Percentiles rank a stretch among this genome's conserved stretches.
phyloP scores from a whole-genome alignment of 441 rosid genomes.

The Adansonia gregorii region DNA sequence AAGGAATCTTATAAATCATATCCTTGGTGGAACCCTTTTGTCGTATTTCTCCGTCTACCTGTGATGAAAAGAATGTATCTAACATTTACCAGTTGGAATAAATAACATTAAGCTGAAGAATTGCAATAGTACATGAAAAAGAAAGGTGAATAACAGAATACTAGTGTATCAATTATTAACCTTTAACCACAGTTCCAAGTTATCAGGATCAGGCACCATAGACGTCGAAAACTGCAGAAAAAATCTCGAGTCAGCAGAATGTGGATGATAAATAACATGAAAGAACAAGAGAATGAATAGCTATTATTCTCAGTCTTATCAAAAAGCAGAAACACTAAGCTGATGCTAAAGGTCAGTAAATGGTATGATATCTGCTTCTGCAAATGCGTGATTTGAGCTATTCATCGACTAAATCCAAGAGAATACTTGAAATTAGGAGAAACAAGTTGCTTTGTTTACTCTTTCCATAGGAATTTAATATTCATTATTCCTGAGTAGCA shows the following conservation, averaged over 20 bases:
- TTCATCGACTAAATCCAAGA: conserved; percentile 11
- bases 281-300: conserved; percentile 3
- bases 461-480: neutral
- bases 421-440: neutral
- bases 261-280: neutral
- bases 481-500: neutral
- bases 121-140: neutral
- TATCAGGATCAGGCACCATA: conserved; percentile 68
- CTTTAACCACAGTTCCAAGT: conserved; percentile 92
- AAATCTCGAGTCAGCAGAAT: conserved; percentile 1
- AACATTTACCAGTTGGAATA: conserved; percentile 7
- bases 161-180: conserved; percentile 52
- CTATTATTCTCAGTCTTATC: neutral
- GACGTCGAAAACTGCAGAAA: conserved; percentile 64
- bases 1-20: conserved; percentile 89
- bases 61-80: conserved; percentile 25
- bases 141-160: conserved; percentile 8
- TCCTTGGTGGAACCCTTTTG: conserved; percentile 85
- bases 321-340: neutral
- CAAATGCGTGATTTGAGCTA: neutral
- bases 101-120: neutral
- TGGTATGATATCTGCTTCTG: neutral
- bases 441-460: neutral
- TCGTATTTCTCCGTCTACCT: conserved; percentile 83
- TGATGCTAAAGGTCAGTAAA: neutral